phyloP scores from a whole-genome alignment of 176 grass and related monocot genomes.

The Lolium perenne region DNA sequence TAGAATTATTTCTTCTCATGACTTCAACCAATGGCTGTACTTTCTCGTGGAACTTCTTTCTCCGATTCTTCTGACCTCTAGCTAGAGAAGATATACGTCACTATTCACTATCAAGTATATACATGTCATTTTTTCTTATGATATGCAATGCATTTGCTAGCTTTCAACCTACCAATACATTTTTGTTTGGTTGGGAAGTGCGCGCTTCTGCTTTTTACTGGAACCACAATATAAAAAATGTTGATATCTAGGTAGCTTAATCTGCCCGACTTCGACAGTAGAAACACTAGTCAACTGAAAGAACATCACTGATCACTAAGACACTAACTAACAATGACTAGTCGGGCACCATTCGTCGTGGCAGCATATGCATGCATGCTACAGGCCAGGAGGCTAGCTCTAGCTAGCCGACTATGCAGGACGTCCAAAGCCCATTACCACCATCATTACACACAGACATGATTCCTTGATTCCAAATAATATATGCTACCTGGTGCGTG shows the following conservation, averaged over 20 bases:
- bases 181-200: conserved; percentile 15
- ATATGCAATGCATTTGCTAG: background rate
- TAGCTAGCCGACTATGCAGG: conserved; percentile 8
- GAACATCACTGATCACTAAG: background rate
- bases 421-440: conserved; percentile 20
- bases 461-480: conserved; percentile 37
- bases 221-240: background rate
- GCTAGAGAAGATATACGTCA: conserved; percentile 41
- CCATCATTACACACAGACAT: conserved; percentile 9
- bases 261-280: conserved; percentile 9
- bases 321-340: background rate
- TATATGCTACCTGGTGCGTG: conserved; percentile 48
- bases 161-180: background rate
- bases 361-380: background rate
- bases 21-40: conserved; percentile 31
- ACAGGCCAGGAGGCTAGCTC: background rate
- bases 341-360: background rate
- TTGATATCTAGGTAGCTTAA: conserved; percentile 14
- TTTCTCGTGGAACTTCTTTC: conserved; percentile 35
- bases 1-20: conserved; percentile 20
- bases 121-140: background rate
- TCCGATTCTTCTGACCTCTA: conserved; percentile 40
- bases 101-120: conserved; percentile 20
- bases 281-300: background rate
- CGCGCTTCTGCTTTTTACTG: background rate